Evolutionary conservation across 1,284 basidiomycete species (phyloP).

Genomic region (Phenoliferia sp.): DNA sequence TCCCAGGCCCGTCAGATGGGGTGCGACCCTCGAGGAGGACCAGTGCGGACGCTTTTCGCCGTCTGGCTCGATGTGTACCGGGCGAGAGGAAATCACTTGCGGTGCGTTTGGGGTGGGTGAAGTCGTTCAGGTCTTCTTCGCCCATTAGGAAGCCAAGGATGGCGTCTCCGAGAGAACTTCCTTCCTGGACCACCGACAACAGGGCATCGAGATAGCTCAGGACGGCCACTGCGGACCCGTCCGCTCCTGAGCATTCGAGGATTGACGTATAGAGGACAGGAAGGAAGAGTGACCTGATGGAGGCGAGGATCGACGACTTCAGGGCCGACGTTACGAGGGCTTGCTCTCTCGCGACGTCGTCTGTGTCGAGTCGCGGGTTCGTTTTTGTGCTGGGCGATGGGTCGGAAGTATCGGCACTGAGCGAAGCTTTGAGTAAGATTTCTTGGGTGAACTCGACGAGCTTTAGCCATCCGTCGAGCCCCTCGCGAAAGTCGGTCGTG

Average conservation of each 20-base stretch:
- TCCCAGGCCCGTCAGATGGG: constrained; percentile 50
- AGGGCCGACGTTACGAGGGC: constrained; percentile 18
- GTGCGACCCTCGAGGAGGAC: constrained; percentile 63
- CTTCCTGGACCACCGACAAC: constrained; percentile 67
- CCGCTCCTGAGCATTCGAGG: constrained; percentile 82
- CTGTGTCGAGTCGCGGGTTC: constrained; percentile 6
- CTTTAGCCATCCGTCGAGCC: constrained; percentile 82
- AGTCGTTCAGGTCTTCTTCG: constrained; percentile 56
- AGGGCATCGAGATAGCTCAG: constrained; percentile 91
- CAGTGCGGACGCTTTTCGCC: constrained; percentile 79
- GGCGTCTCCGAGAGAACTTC: constrained; percentile 59
- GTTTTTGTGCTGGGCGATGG: constrained; percentile 48
- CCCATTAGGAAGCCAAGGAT: constrained; percentile 72
- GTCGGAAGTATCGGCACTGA: constrained; percentile 44
- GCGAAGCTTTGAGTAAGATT: constrained; percentile 47
- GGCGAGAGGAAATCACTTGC: constrained; percentile 2
- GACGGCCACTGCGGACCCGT: constrained; percentile 92
- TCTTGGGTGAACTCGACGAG: constrained; percentile 89
- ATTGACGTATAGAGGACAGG: constrained; percentile 84
- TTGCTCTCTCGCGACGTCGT: constrained; percentile 11
- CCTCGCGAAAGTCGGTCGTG: constrained; percentile 67
- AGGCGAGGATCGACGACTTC: constrained; percentile 14
- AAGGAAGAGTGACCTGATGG: constrained; percentile 27
- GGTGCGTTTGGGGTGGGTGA: background rate
- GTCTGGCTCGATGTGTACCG: constrained; percentile 40